phyloP scores from a whole-genome alignment of 2,329 filamentous ascomycete genomes.

The Paecilomyces variotii region DNA sequence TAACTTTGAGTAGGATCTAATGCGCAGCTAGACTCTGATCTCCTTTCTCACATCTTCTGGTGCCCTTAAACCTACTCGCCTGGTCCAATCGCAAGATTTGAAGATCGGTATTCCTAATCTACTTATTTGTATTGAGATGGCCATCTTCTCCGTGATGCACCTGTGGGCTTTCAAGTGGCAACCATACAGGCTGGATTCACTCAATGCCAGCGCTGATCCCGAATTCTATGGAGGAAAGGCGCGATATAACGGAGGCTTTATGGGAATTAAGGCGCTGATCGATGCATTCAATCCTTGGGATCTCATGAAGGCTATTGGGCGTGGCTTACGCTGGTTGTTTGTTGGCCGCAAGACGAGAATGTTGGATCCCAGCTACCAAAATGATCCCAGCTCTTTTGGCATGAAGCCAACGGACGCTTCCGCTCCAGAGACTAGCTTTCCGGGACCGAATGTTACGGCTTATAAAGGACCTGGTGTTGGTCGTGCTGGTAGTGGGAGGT shows the following conservation, averaged over 20 bases:
- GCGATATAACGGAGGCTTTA: conserved; percentile 55
- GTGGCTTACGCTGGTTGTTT: conserved; percentile 73
- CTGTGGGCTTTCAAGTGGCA: conserved; percentile 74
- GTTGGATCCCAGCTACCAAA: conserved; percentile 32
- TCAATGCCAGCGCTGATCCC: conserved; percentile 40
- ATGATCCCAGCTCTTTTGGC: conserved; percentile 18
- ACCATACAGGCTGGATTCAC: conserved; percentile 51
- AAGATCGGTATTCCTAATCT: conserved; percentile 73
- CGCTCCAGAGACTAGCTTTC: conserved; percentile 6
- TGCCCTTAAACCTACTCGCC: conserved; percentile 53
- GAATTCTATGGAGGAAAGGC: conserved; percentile 39
- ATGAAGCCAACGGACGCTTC: conserved; percentile 14
- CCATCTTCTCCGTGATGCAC: conserved; percentile 68
- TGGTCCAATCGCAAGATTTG: conserved; percentile 64
- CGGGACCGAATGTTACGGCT: conserved; percentile 13
- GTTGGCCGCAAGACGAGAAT: conserved; percentile 54
- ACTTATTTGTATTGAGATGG: conserved; percentile 78
- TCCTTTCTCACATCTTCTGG: conserved; percentile 55
- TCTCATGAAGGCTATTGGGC: conserved; percentile 68
- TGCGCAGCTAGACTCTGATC: conserved; percentile 43
- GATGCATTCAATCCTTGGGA: conserved; percentile 78
- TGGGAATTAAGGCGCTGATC: conserved; percentile 57
- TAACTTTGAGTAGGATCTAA: conserved; percentile 2
- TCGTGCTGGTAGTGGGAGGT: conserved; percentile 12
- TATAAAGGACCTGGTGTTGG: conserved; percentile 18